Percentiles rank a stretch among this genome's conserved stretches.
Evolutionary conservation across 2,329 filamentous ascomycete genomes (phyloP).

Genomic region (Emericellopsis atlantica): DNA sequence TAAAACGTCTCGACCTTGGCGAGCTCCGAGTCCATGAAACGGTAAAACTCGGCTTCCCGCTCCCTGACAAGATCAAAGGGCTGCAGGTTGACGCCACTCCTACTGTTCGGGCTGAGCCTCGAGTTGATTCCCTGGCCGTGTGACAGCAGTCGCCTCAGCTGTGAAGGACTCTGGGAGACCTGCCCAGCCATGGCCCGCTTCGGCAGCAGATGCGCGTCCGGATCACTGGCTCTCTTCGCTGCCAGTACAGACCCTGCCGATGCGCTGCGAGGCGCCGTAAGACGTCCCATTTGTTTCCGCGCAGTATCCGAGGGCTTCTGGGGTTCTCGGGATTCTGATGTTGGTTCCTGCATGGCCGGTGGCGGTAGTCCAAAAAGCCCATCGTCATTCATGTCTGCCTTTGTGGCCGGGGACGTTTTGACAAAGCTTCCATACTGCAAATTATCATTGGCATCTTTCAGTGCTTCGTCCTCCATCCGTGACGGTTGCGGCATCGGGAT

Average conservation of each 20-base stretch:
- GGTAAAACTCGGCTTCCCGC: constrained; percentile 73
- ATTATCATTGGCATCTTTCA: constrained; percentile 23
- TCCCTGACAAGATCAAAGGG: constrained; percentile 52
- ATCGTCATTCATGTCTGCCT: constrained; percentile 7
- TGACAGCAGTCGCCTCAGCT: constrained; percentile 21
- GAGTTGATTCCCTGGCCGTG: constrained; percentile 10
- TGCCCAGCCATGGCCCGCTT: constrained; percentile 4
- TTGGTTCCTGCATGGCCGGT: constrained; percentile 33
- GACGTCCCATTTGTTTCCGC: constrained; percentile 9
- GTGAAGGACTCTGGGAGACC: constrained; percentile 12
- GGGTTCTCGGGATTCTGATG: constrained; percentile 7
- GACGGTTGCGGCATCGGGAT: constrained; percentile 8
- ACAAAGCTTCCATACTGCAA: constrained; percentile 42
- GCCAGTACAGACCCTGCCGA: constrained; percentile 14
- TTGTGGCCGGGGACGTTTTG: constrained; percentile 20
- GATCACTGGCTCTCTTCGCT: background rate
- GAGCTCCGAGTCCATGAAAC: constrained; percentile 72
- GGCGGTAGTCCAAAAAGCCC: constrained; percentile 37
- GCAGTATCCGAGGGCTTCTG: constrained; percentile 5
- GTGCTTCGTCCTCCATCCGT: constrained; percentile 23
- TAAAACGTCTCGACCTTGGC: constrained; percentile 92
- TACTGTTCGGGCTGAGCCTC: constrained; percentile 9
- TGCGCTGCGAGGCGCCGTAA: constrained; percentile 20
- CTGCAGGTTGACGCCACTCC: constrained; percentile 28
- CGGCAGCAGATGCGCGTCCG: constrained; percentile 4